A percentile compares a stretch with the other conserved stretches of the same genome.
phyloP scores from a whole-genome alignment of 2,329 filamentous ascomycete species.

The Westerdykella sp. region DNA sequence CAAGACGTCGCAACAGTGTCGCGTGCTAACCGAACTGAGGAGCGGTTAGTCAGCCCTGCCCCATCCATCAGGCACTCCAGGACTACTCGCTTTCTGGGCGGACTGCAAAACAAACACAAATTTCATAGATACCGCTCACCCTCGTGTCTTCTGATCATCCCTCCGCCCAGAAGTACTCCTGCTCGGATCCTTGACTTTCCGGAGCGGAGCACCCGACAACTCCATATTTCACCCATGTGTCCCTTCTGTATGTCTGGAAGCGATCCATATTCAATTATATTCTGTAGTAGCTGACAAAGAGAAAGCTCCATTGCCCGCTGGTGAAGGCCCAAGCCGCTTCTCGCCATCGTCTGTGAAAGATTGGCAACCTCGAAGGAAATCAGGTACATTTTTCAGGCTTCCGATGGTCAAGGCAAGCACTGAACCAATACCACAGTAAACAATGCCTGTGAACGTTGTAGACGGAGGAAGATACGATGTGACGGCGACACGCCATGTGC shows the following conservation, averaged over 20 bases:
- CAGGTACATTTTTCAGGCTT: slow-evolving; percentile 1
- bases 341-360: slow-evolving; percentile 28
- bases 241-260: slow-evolving; percentile 26
- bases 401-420: no score
- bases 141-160: slow-evolving; percentile 16
- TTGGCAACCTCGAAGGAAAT: slow-evolving; percentile 33
- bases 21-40: no score
- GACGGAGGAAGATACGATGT: slow-evolving; percentile 33
- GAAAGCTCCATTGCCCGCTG: slow-evolving; percentile 25
- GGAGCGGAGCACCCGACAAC: slow-evolving; percentile 22
- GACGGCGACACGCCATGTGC: slow-evolving; percentile 34
- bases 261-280: neutral
- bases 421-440: slow-evolving; percentile 14
- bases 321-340: slow-evolving; percentile 26
- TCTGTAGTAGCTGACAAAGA: slow-evolving; percentile 1
- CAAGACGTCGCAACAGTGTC: no score
- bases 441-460: slow-evolving; percentile 34
- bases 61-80: no score
- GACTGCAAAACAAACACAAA: slow-evolving; percentile 33
- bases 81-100: slow-evolving; percentile 1
- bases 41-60: no score
- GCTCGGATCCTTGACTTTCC: slow-evolving; percentile 22
- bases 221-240: slow-evolving; percentile 21
- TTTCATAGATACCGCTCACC: slow-evolving; percentile 19
- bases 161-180: slow-evolving; percentile 11